Evolutionary conservation across 352 stramenopile genomes (phyloP).

Genomic region (Globisporangium carolinianum): DNA sequence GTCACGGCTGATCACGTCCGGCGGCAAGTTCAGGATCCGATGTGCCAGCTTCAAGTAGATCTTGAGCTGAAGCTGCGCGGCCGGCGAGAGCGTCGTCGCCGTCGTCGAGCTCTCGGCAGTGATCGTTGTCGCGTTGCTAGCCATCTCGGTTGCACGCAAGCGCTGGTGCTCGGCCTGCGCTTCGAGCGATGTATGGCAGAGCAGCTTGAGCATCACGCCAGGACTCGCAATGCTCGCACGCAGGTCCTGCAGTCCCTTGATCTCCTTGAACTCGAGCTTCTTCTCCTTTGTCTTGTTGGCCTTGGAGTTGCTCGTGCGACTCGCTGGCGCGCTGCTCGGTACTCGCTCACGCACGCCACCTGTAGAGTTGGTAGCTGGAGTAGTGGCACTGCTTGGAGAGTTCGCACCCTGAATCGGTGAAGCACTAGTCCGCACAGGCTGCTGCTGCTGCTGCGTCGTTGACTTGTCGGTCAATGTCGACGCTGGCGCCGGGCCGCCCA

Average conservation of each 20-base stretch:
- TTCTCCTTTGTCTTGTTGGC: constrained; percentile 45
- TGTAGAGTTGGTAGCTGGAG: no score
- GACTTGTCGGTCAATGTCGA: not conserved
- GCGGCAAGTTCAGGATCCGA: constrained; percentile 40
- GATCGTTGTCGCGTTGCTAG: constrained; percentile 15
- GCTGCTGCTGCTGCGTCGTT: not conserved
- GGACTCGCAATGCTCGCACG: constrained; percentile 41
- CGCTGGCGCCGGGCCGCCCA: constrained; percentile 6
- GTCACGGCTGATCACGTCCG: constrained; percentile 58
- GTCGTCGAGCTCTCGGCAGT: constrained; percentile 40
- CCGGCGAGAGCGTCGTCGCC: constrained; percentile 41
- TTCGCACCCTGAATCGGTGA: not conserved
- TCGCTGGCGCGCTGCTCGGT: not conserved
- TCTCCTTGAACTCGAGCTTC: constrained; percentile 54
- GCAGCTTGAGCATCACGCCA: constrained; percentile 62
- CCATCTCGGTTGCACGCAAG: constrained; percentile 32
- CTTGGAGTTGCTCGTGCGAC: constrained; percentile 11
- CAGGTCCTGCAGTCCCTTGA: constrained; percentile 63
- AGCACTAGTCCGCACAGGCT: not conserved
- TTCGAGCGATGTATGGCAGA: constrained; percentile 51
- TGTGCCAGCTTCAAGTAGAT: constrained; percentile 64
- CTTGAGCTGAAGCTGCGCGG: constrained; percentile 53
- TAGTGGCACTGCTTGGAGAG: no score
- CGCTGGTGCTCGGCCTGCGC: constrained; percentile 47
- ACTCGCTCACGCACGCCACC: not conserved